Base-by-base conservation (phyloP, 2,329 filamentous ascomycete genomes). In the Aspergillus aculeatinus region DNA sequence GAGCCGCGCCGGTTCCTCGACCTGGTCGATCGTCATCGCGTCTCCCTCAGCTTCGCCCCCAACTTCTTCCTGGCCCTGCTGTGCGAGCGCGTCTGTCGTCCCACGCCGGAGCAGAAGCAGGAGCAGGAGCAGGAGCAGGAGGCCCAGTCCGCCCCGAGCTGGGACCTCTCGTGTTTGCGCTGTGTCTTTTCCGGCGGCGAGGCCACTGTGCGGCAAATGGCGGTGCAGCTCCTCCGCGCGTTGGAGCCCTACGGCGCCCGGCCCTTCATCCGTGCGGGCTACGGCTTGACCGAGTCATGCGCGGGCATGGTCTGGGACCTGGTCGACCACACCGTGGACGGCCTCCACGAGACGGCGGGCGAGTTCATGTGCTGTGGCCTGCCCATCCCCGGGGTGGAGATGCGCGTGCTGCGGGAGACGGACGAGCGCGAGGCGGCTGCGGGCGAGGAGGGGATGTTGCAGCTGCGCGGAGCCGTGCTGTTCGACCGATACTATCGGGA, bases 271-370 rank as follows among this genome's bases (percentile, higher is more conserved):
- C 57, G 54, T 16, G 56, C 67, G 59, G 59, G 61, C 9, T 63
- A 69, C 53, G 65, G 66, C 12, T 62, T 68, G 80, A 83, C 81
- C 0, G 82, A 84, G 68, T 84, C 81, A 0, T 84, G 81, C 63
- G 81, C 81, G 1, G 81, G 81, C 0, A 35, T 64, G 71, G 51
- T 51, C 0, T 76, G 75, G 54, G 81, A 83, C 59, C 23, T 76
- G 1, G 52, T 61, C 0, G 55, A 65, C 55, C 59, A 14, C 48
- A 64, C 33, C 11, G 11, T 35, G 11, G 33, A 35, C 11, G 33
- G 33, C 33, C 33, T 35, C 11, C 33, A 35, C 11, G 33, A 35
- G 9, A 9, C 33, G 33, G 33, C 33, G 4, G 33, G 63, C 49
- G 63, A 57, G 54, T 69, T 63, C 50, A 63, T 51, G 42, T 65